These are phyloP conservation scores for Hygrocybe coccinea DNA, from an alignment of 768 basidiomycete species.

Conservation along the genomic window DNA sequence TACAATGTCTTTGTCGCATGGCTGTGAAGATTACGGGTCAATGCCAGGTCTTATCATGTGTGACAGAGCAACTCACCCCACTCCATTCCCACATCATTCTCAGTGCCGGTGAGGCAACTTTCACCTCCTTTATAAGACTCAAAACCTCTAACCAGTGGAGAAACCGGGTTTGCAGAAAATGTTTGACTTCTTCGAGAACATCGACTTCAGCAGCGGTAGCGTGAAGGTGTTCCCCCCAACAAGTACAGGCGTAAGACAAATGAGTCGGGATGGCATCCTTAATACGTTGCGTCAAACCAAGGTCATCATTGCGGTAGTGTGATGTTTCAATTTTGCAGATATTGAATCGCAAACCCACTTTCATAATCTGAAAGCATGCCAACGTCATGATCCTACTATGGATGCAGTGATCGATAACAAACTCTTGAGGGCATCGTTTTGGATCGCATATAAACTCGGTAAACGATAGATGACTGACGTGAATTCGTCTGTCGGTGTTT, in stretches of 20 bases:
- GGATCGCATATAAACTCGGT: neutral
- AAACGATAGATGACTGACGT: neutral
- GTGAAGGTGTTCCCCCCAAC: conserved; percentile 31
- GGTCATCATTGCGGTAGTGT: conserved; percentile 23
- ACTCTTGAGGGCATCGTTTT: neutral
- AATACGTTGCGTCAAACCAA: conserved; percentile 18
- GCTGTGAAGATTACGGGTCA: neutral
- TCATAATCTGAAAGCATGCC: conserved; percentile 22
- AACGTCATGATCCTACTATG: neutral
- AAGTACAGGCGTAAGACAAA: conserved; percentile 35
- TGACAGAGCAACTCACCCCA: neutral
- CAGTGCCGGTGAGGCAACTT: neutral
- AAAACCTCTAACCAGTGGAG: conserved; percentile 39
- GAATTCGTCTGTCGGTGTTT: neutral
- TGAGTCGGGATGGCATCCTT: conserved; percentile 23
- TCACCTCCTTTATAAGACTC: conserved; percentile 17
- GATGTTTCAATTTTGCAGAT: conserved; percentile 37
- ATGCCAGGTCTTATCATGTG: neutral
- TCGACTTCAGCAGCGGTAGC: conserved; percentile 7
- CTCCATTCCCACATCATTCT: neutral
- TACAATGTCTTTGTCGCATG: neutral
- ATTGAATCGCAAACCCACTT: conserved; percentile 32
- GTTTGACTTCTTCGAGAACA: conserved; percentile 3
- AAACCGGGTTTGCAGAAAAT: conserved; percentile 23
- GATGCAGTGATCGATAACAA: neutral